Evolutionary conservation across 495 filamentous ascomycete genomes (phyloP), one percentile per base, ranked within the genome.

Genomic region (Talaromyces wortmannii): DNA sequence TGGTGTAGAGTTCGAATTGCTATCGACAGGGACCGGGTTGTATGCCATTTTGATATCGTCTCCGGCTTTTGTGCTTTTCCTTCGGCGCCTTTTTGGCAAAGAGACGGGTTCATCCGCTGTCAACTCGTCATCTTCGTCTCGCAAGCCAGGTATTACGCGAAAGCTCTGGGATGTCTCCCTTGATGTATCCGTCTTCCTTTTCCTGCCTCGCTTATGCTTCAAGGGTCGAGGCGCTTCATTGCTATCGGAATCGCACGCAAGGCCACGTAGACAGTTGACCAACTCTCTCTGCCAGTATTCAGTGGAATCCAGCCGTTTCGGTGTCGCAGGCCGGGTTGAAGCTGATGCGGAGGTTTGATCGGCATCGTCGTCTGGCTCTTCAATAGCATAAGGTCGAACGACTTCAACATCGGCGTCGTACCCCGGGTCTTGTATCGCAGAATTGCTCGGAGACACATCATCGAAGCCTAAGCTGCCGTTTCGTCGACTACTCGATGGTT

Each of bases 321-420:
- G 45, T 31, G 60, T 56, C 13, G 48, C 44, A 18, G 50, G 53
- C 11, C 36, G 54, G 29, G 36, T 47, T 32, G 57, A n/a, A 31
- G 23, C 46, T 36, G 55, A 33, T 45, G 40, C 43, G 29, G 55
- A 45, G 23, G 46, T 45, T 5, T 59, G 52, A 10, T 52, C 53
- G 0, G 50, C 47, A 3, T 74, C 69, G 30, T 77, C 70, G 6
- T 69, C 70, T 1, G 74, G 74, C 51, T 77, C 74, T 52, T 77
- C 74, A 18, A 76, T 66, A 13, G 61, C 73, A 60, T 76, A 76
- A 32, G 74, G 74, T n/a, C 57, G 59, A 16, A 74, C 59, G 16
- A 67, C 57, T 32, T 64, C 48, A 1, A 53, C 43, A 11, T 56
- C 23, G n/a, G 59, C 36, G 31, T 54, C 50, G 12, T 59, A 49